Percentiles rank a stretch among this genome's conserved stretches.
phyloP scores from a whole-genome alignment of 345 rosid species.

The Dimocarpus longan region DNA sequence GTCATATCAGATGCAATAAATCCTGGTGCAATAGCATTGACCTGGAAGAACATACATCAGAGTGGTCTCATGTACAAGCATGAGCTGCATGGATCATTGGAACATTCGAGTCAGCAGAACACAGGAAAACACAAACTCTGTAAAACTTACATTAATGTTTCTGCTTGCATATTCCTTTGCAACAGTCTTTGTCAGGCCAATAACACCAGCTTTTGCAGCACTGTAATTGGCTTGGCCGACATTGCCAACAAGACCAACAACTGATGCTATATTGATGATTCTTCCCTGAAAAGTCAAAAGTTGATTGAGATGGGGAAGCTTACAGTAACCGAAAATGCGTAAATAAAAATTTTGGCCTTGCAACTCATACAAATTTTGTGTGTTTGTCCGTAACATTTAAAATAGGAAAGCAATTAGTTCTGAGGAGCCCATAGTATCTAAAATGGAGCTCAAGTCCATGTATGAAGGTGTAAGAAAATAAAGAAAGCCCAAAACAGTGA shows the following conservation, averaged over 20 bases:
- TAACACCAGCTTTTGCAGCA: conserved; percentile 99
- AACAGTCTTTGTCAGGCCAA: conserved; percentile 79
- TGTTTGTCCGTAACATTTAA: not conserved
- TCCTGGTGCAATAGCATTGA: conserved; percentile 92
- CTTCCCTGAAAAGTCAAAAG: conserved; percentile 62
- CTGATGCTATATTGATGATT: conserved; percentile 86
- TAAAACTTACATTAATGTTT: conserved; percentile 69
- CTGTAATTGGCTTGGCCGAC: conserved; percentile 95
- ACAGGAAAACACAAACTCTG: conserved; percentile 4
- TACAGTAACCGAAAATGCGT: not conserved
- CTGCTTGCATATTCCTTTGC: conserved; percentile 94
- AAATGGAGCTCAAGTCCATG: not conserved
- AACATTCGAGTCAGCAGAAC: not conserved
- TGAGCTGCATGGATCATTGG: conserved; percentile 1
- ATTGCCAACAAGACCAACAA: conserved; percentile 95
- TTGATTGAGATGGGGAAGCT: conserved; percentile 9
- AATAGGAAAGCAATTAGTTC: not conserved
- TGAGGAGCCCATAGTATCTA: not conserved
- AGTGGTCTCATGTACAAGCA: not conserved
- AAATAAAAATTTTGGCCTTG: not conserved
- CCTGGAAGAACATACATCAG: conserved; percentile 42
- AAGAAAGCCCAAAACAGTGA: not conserved
- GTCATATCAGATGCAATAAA: conserved; percentile 97
- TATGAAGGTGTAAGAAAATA: not conserved
- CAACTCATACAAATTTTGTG: not conserved